Evolutionary conservation across 2,329 filamentous ascomycete genomes (phyloP).

Genomic region (Aspergillus eucalypticola): DNA sequence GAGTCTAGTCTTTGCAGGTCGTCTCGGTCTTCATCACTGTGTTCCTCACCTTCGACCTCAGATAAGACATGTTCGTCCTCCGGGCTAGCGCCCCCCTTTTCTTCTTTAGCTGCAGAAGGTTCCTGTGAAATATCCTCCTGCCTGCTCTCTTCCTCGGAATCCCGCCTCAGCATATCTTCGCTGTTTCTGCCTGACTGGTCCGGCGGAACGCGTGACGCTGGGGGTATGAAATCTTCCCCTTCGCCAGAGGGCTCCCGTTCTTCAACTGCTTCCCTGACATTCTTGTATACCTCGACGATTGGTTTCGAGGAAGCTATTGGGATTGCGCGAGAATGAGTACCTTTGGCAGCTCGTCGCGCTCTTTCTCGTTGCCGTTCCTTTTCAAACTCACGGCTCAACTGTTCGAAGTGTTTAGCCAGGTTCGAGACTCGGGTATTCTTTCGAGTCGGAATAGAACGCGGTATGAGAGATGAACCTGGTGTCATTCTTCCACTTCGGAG

Average conservation of each 20-base stretch:
- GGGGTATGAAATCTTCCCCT: conserved; percentile 47
- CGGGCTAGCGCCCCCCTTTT: conserved; percentile 45
- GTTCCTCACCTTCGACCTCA: conserved; percentile 65
- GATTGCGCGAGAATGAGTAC: conserved; percentile 75
- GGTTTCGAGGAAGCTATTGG: conserved; percentile 92
- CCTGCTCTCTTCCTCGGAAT: conserved; percentile 27
- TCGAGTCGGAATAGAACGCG: conserved; percentile 73
- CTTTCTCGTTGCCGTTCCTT: conserved; percentile 87
- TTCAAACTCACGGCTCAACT: conserved; percentile 93
- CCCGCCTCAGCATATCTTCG: conserved; percentile 27
- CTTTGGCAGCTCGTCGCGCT: conserved; percentile 74
- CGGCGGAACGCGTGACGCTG: conserved; percentile 26
- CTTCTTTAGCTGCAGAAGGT: conserved; percentile 40
- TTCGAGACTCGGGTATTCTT: conserved; percentile 78
- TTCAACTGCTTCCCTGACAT: conserved; percentile 88
- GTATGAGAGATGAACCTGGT: conserved; percentile 71
- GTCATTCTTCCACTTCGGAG: conserved; percentile 60
- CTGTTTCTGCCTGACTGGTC: conserved; percentile 37
- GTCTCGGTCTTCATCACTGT: conserved; percentile 74
- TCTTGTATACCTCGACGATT: conserved; percentile 92
- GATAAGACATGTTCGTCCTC: conserved; percentile 56
- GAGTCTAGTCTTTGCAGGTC: conserved; percentile 62
- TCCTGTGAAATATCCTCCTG: conserved; percentile 38
- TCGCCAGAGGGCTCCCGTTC: conserved; percentile 71
- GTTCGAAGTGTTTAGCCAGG: conserved; percentile 94